Percentiles rank a stretch among this genome's conserved stretches.
phyloP scores from a whole-genome alignment of 148 eudicot species.

The Diospyros lotus region DNA sequence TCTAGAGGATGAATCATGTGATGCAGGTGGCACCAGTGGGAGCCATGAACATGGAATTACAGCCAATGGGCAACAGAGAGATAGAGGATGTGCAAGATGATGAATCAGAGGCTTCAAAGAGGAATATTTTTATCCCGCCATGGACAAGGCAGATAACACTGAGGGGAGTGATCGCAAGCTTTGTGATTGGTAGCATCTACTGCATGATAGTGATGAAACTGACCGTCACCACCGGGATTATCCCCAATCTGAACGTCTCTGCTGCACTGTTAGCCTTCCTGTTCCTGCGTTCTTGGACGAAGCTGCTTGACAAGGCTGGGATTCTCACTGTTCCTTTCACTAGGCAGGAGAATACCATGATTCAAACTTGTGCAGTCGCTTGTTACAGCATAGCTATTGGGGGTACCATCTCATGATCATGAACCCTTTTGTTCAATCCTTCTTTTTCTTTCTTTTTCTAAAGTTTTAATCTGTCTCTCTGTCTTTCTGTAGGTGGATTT shows the following conservation, averaged over 20 bases:
- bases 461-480: no score
- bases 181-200: conserved; percentile 49
- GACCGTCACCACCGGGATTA: conserved; percentile 70
- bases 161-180: conserved; percentile 59
- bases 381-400: conserved; percentile 79
- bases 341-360: conserved; percentile 86
- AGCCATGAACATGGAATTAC: neutral
- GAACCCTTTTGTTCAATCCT: no score
- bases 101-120: conserved; percentile 12
- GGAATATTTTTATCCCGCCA: conserved; percentile 34
- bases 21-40: conserved; percentile 1
- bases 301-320: conserved; percentile 45
- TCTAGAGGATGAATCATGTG: neutral
- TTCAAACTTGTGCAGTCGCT: conserved; percentile 89
- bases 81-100: conserved; percentile 23
- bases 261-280: conserved; percentile 84
- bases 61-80: conserved; percentile 17
- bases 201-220: conserved; percentile 79
- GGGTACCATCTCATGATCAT: conserved; percentile 28
- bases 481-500: conserved; percentile 46
- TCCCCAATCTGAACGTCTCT: conserved; percentile 70
- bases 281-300: conserved; percentile 52
- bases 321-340: conserved; percentile 60
- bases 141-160: conserved; percentile 73
- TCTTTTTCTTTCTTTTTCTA: neutral